Base-by-base conservation (phyloP, 2,329 filamentous ascomycete species). In the Ciborinia camelliae region DNA sequence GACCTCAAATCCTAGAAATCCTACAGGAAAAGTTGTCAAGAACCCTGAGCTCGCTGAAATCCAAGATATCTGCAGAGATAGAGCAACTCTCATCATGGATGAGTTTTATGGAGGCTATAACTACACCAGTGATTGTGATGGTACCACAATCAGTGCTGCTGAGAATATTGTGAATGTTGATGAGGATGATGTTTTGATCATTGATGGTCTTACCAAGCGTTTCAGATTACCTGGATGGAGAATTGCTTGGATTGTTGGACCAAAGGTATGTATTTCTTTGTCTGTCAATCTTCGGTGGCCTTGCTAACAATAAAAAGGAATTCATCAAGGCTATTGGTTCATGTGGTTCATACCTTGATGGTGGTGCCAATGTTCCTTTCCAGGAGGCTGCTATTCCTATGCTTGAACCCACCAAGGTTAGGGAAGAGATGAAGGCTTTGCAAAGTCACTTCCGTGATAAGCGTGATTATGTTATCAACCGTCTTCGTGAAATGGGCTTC, bases 21-120 rank as follows among this genome's bases (percentile, higher is more conserved):
- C 94, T 0, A 97, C 94, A 2, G 94, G 94, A 57, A 87, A 91
- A 69, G 91, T 97, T 68, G 87, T 97, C 30, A 84, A 85, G 73
- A 92, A 93, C 75, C 90, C 91, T 0, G 90, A 97, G 77, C 82
- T 98, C 68, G 88, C 90, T 23, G 86, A 94, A 78, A 97, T 97
- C 73, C 93, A 98, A 77, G 91, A 97, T 74, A 89, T 97, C 72
- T 96, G 92, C 81, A 88, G 92, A 74, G 91, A 92, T 70, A 87
- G 92, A 63, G 92, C 92, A 3, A 98, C 94, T 0, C 82, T 98
- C 64, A 93, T 98, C 76, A 91, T 93, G 79, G 94, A 98, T 75
- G 94, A 98, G 79, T 98, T 98, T 82, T 98, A 98, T 80, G 88
- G 88, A 14, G 92, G 93, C 28, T 98, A 97, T 82, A 97, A 97